phyloP scores from a whole-genome alignment of 116 monocot species.

The Posidonia oceanica region DNA sequence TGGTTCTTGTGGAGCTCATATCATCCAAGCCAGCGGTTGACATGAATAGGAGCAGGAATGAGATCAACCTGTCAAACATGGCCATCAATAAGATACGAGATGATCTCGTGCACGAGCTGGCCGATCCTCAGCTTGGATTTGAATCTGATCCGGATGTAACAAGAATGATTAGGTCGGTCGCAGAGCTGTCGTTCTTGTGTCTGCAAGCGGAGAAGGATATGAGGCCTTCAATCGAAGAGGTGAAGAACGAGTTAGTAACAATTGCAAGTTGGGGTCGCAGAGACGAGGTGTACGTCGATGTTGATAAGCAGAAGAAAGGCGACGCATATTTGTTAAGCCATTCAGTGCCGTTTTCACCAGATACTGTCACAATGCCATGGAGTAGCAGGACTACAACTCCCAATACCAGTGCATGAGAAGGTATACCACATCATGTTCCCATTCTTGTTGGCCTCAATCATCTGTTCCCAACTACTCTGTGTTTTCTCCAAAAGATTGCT shows the following conservation, averaged over 20 bases:
- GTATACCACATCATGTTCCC: background rate
- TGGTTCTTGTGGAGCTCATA: conserved; percentile 70
- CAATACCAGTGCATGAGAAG: conserved; percentile 22
- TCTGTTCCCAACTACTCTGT: too few species aligned
- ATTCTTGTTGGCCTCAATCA: too few species aligned
- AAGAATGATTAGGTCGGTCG: conserved; percentile 45
- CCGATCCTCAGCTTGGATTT: conserved; percentile 46
- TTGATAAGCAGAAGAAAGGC: background rate
- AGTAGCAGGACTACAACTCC: conserved; percentile 30
- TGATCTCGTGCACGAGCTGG: conserved; percentile 32
- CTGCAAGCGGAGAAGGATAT: conserved; percentile 59
- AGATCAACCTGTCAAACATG: conserved; percentile 71
- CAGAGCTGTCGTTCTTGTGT: conserved; percentile 74
- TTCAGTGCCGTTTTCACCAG: conserved; percentile 17
- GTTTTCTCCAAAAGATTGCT: background rate
- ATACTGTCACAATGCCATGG: conserved; percentile 29
- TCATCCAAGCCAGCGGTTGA: conserved; percentile 76
- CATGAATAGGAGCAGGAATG: conserved; percentile 27
- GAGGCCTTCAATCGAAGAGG: conserved; percentile 67
- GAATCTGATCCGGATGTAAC: conserved; percentile 20
- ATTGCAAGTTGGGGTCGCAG: background rate
- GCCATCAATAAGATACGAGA: conserved; percentile 45
- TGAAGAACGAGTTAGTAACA: conserved; percentile 15
- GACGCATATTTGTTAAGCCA: background rate
- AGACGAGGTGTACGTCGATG: background rate